Percentiles rank a stretch among this genome's conserved stretches.
Evolutionary conservation across 768 basidiomycete genomes (phyloP).

Genomic region (Suillus subluteus): DNA sequence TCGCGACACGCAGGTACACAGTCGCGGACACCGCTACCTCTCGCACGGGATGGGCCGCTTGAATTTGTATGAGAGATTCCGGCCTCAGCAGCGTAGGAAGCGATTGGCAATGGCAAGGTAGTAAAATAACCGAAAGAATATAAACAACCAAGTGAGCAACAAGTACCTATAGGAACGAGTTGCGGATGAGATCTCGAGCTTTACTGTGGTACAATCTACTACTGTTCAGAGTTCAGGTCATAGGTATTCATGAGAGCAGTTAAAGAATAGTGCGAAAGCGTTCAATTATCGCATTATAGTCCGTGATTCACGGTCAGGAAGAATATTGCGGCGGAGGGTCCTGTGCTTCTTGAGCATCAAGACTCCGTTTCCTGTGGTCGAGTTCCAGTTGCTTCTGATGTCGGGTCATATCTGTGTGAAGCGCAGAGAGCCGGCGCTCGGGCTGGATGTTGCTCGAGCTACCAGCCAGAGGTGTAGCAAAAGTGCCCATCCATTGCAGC

Average conservation of each 20-base stretch:
- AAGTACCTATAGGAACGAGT: background rate
- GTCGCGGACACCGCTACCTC: too few species aligned
- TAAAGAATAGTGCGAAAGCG: background rate
- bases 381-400: conserved; percentile 18
- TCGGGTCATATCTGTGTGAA: conserved; percentile 14
- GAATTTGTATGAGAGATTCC: background rate
- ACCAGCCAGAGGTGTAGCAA: conserved; percentile 87
- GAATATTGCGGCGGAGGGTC: conserved; percentile 19
- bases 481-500: conserved; percentile 39
- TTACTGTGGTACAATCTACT: background rate
- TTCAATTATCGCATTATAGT: background rate
- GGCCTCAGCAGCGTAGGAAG: background rate
- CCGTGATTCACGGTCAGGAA: background rate
- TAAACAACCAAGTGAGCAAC: background rate
- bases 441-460: conserved; percentile 35
- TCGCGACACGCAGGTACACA: too few species aligned
- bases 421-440: conserved; percentile 10
- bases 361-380: conserved; percentile 11
- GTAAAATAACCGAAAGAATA: background rate
- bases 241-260: background rate
- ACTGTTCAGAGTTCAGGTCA: background rate
- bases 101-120: background rate
- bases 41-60: too few species aligned
- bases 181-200: background rate
- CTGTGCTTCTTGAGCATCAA: conserved; percentile 14